Conservation (phyloP, 1,139 yeast genomes). For the Schwanniomyces etchellsii region DNA sequence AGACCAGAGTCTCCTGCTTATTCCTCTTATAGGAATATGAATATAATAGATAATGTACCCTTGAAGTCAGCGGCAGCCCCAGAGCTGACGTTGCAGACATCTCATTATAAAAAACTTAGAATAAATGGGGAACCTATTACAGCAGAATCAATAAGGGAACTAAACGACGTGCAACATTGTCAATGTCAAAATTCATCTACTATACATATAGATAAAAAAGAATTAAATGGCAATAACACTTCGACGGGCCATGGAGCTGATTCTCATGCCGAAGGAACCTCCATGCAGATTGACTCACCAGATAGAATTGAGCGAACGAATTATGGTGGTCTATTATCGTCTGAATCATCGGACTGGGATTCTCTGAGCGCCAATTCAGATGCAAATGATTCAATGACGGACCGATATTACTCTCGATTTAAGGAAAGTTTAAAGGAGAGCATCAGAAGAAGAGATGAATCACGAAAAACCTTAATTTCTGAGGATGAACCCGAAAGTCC, state of each 20-base stretch:
- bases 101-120: conserved; percentile 40
- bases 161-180: conserved; percentile 2
- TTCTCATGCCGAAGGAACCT: conserved; percentile 9
- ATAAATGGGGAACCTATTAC: conserved; percentile 39
- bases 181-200: no score
- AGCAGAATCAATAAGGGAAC: conserved; percentile 16
- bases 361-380: conserved; percentile 11
- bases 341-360: conserved; percentile 22
- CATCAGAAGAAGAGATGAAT: not conserved
- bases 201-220: no score
- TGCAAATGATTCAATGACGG: conserved; percentile 11
- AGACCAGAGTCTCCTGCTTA: not conserved
- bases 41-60: conserved; percentile 2
- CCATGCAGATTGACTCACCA: conserved; percentile 13
- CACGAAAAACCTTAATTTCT: not conserved
- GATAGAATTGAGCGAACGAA: no score
- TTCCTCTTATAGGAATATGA: not conserved
- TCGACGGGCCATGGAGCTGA: no score
- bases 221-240: no score
- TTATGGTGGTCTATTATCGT: conserved; percentile 7
- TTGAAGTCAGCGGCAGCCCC: conserved; percentile 37
- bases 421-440: conserved; percentile 11
- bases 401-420: conserved; percentile 21
- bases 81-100: conserved; percentile 27
- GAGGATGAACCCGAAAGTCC: not conserved